A percentile compares a stretch with the other conserved stretches of the same genome.
These are phyloP conservation scores for Dendrothele bispora DNA, from an alignment of 768 basidiomycete species.

Conservation along the genomic window DNA sequence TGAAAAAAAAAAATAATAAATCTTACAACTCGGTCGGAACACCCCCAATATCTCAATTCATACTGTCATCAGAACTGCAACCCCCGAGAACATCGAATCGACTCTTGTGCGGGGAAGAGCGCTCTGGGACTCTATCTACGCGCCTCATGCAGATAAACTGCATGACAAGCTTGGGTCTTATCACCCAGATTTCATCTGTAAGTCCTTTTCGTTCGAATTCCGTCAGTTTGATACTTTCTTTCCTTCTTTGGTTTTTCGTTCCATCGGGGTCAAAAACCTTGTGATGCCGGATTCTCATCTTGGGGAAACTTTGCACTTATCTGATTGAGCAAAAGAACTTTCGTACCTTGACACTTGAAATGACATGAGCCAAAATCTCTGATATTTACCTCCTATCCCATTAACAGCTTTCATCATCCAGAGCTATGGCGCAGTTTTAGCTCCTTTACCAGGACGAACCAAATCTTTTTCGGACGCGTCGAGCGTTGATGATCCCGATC, in stretches of 20 bases:
- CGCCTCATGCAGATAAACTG: conserved; percentile 87
- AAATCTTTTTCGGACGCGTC: conserved; percentile 42
- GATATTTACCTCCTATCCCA: background rate
- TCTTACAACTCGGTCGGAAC: conserved; percentile 15
- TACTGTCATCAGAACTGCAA: conserved; percentile 48
- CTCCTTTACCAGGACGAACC: conserved; percentile 65
- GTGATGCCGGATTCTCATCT: conserved; percentile 28
- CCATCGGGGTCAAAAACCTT: conserved; percentile 4
- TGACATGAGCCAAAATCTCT: too few species aligned
- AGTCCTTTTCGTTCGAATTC: conserved; percentile 35
- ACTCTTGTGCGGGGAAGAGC: conserved; percentile 65
- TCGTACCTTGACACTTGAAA: too few species aligned
- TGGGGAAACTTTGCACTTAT: conserved; percentile 25
- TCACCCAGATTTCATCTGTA: conserved; percentile 94
- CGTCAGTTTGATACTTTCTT: background rate
- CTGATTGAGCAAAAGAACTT: conserved; percentile 20
- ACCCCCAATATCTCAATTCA: conserved; percentile 3
- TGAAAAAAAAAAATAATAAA: conserved; percentile 7
- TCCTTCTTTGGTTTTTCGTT: background rate
- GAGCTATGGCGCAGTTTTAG: conserved; percentile 75
- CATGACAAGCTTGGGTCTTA: conserved; percentile 82
- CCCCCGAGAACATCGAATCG: conserved; percentile 64
- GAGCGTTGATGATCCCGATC: conserved; percentile 50
- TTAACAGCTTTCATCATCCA: conserved; percentile 81
- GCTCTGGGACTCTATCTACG: conserved; percentile 87